Conservation (phyloP, 768 basidiomycete species). For the Collybia nuda region DNA sequence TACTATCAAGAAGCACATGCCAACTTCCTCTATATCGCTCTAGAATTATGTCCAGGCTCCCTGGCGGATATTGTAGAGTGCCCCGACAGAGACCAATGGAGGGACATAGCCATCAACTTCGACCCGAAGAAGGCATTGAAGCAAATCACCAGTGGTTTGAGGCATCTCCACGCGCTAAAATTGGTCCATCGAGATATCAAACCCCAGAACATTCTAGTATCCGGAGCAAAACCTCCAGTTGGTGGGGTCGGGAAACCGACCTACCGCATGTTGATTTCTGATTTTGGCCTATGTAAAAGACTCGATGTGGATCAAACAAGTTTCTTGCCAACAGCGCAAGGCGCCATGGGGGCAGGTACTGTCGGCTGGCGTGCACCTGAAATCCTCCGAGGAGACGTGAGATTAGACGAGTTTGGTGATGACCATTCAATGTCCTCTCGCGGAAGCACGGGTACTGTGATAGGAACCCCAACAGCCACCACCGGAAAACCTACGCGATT, state of each 20-base stretch:
- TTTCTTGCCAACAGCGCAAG: slow-evolving; percentile 90
- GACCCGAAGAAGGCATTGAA: slow-evolving; percentile 85
- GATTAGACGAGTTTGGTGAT: slow-evolving; percentile 75
- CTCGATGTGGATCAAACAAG: slow-evolving; percentile 95
- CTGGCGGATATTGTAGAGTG: slow-evolving; percentile 85
- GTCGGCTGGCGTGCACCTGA: slow-evolving; percentile 98
- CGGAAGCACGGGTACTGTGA: slow-evolving; percentile 59
- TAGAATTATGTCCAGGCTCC: slow-evolving; percentile 91
- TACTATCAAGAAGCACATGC: slow-evolving; percentile 95
- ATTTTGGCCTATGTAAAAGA: slow-evolving; percentile 96
- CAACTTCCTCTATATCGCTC: slow-evolving; percentile 96
- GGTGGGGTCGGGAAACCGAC: slow-evolving; percentile 33
- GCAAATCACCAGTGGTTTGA: slow-evolving; percentile 85
- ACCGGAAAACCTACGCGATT: slow-evolving; percentile 60
- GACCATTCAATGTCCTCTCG: slow-evolving; percentile 68
- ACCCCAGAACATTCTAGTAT: slow-evolving; percentile 95
- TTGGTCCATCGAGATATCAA: slow-evolving; percentile 99
- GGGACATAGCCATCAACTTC: slow-evolving; percentile 77
- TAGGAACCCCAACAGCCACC: slow-evolving; percentile 30
- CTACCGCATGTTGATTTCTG: slow-evolving; percentile 89
- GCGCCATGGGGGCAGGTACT: slow-evolving; percentile 87
- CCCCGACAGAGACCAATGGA: slow-evolving; percentile 64
- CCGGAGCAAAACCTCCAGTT: slow-evolving; percentile 57
- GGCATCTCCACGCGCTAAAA: slow-evolving; percentile 90
- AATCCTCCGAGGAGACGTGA: slow-evolving; percentile 91